Evolutionary conservation across 139 green algal genomes (phyloP).

Genomic region (Tetratostichococcus sp.): DNA sequence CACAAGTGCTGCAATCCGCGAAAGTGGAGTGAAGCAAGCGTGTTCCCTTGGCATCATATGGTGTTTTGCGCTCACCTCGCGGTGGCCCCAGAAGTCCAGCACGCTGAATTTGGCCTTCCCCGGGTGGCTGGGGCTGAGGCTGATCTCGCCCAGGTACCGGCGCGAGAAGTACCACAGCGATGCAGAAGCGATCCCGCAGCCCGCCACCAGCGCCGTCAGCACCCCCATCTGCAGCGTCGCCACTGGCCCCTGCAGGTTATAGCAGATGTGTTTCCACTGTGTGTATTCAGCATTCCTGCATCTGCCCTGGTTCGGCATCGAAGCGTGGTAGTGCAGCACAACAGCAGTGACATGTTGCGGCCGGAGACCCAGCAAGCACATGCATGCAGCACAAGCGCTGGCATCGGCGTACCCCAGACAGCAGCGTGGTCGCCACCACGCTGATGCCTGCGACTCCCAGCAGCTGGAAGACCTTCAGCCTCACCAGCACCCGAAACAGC

Average conservation of each 20-base stretch:
- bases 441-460: conserved; percentile 37
- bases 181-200: conserved; percentile 30
- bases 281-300: no score
- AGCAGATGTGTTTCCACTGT: background rate
- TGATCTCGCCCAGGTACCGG: conserved; percentile 76
- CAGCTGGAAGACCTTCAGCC: conserved; percentile 73
- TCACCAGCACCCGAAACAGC: conserved; percentile 61
- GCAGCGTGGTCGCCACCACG: conserved; percentile 24
- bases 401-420: conserved; percentile 11
- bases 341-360: no score
- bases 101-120: conserved; percentile 39
- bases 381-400: background rate
- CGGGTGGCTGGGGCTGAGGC: conserved; percentile 26
- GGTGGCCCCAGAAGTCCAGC: conserved; percentile 77
- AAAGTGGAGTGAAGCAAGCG: no score
- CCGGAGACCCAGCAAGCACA: no score
- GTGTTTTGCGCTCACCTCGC: conserved; percentile 46
- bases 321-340: no score
- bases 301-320: no score
- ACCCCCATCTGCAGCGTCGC: conserved; percentile 26
- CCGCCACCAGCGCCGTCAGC: conserved; percentile 30
- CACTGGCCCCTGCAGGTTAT: conserved; percentile 12
- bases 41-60: no score
- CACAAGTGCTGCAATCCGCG: no score
- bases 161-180: conserved; percentile 60